These are phyloP conservation scores for Chaetomium olivaceum DNA, from an alignment of 2,329 filamentous ascomycete genomes.

Conservation along the genomic window DNA sequence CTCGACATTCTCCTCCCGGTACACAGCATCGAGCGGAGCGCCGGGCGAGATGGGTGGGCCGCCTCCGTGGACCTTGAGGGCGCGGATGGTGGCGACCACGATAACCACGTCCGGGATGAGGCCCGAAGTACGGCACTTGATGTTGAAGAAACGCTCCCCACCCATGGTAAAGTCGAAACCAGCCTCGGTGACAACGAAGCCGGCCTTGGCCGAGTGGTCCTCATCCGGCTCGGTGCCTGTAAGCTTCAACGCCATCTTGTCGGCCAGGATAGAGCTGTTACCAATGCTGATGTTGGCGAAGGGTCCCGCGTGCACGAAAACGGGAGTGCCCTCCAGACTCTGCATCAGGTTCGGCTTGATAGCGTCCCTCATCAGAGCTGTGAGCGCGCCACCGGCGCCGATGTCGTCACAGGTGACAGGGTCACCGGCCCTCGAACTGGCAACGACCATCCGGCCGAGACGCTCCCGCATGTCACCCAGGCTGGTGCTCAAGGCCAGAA, in stretches of 20 bases:
- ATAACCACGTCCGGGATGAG: constrained; percentile 92
- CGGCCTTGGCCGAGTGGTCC: constrained; percentile 76
- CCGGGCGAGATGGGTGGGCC: constrained; percentile 92
- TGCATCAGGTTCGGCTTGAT: constrained; percentile 99
- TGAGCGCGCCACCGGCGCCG: constrained; percentile 86
- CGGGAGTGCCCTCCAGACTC: constrained; percentile 92
- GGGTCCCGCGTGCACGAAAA: constrained; percentile 95
- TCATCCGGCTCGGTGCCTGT: constrained; percentile 92
- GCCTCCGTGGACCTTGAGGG: constrained; percentile 94
- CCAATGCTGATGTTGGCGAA: constrained; percentile 99
- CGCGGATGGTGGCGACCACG: constrained; percentile 91
- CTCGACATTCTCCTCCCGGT: constrained; percentile 91
- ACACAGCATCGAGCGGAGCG: constrained; percentile 80
- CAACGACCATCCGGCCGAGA: constrained; percentile 93
- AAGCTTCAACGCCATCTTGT: constrained; percentile 93
- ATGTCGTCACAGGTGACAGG: constrained; percentile 96
- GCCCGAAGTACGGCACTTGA: constrained; percentile 95
- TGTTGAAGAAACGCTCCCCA: constrained; percentile 99
- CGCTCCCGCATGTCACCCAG: constrained; percentile 88
- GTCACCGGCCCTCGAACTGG: constrained; percentile 79
- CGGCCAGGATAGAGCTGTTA: constrained; percentile 90
- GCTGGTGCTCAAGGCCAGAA: constrained; percentile 87
- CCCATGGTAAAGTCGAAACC: constrained; percentile 99
- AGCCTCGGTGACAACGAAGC: constrained; percentile 94
- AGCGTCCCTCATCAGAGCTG: constrained; percentile 94